phyloP scores from a whole-genome alignment of 257 asterid genomes.

The Penstemon davidsonii region DNA sequence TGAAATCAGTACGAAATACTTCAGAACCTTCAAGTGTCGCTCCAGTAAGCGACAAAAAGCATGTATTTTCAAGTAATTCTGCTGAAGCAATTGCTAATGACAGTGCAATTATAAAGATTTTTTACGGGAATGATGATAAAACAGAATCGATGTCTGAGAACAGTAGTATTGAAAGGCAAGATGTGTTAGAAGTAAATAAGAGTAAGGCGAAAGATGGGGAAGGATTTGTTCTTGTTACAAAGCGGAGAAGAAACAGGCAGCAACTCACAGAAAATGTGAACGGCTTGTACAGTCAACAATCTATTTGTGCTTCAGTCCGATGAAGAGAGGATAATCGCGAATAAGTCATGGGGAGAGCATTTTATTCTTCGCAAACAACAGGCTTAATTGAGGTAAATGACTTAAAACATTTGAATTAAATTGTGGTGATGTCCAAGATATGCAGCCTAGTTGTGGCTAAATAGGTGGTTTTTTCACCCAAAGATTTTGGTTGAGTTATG shows the following conservation, averaged over 20 bases:
- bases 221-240: conserved; percentile 87
- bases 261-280: conserved; percentile 62
- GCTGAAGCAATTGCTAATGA: conserved; percentile 83
- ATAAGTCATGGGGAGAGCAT: conserved; percentile 10
- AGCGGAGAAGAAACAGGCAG: conserved; percentile 82
- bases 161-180: conserved; percentile 31
- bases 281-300: conserved; percentile 75
- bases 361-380: conserved; percentile 16
- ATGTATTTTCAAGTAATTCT: conserved; percentile 49
- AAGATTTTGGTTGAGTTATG: conserved; percentile 36
- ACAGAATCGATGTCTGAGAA: conserved; percentile 33
- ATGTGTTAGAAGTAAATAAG: conserved; percentile 36
- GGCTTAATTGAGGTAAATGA: background rate
- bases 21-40: conserved; percentile 50
- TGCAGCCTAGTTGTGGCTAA: conserved; percentile 8
- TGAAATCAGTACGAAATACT: conserved; percentile 77
- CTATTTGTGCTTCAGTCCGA: conserved; percentile 81
- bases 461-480: conserved; percentile 27
- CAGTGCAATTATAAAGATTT: conserved; percentile 71
- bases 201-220: conserved; percentile 66
- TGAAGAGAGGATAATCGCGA: conserved; percentile 39
- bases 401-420: conserved; percentile 26
- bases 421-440: conserved; percentile 11
- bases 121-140: conserved; percentile 58
- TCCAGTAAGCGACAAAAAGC: conserved; percentile 46